A percentile compares a stretch with the other conserved stretches of the same genome.
These are phyloP conservation scores for Hymenoscyphus fraxineus DNA, from an alignment of 2,329 filamentous ascomycete species.

Conservation along the genomic window DNA sequence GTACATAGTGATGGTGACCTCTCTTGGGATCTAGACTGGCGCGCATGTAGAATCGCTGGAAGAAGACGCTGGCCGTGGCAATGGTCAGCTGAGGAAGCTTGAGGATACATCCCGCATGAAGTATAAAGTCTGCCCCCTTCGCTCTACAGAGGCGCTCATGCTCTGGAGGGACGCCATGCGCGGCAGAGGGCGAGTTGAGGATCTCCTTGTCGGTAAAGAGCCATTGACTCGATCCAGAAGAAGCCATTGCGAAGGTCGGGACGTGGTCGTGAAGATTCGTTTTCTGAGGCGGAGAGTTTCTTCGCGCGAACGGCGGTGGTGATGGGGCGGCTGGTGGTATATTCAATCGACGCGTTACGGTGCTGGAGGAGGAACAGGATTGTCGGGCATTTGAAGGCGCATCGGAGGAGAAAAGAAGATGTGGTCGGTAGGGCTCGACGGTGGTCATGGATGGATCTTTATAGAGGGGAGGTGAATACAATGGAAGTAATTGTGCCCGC, in stretches of 20 bases:
- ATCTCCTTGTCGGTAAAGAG: slow-evolving; percentile 83
- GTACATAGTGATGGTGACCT: slow-evolving; percentile 86
- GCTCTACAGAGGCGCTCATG: slow-evolving; percentile 78
- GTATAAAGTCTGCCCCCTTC: slow-evolving; percentile 95
- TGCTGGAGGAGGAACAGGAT: slow-evolving; percentile 44
- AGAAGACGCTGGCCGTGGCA: slow-evolving; percentile 88
- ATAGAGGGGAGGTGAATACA: slow-evolving; percentile 7
- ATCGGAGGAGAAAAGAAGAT: slow-evolving; percentile 27
- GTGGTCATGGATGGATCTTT: slow-evolving; percentile 47
- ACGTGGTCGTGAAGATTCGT: slow-evolving; percentile 12
- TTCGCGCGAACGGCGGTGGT: slow-evolving; percentile 53
- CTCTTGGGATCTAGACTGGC: slow-evolving; percentile 72
- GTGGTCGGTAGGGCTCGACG: slow-evolving; percentile 52
- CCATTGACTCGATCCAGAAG: slow-evolving; percentile 65
- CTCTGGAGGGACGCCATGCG: slow-evolving; percentile 72
- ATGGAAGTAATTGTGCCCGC: background rate
- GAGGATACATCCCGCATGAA: slow-evolving; percentile 87
- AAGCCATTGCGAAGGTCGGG: slow-evolving; percentile 33
- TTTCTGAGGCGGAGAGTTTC: slow-evolving; percentile 45
- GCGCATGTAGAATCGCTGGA: slow-evolving; percentile 95
- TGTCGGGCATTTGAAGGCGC: slow-evolving; percentile 31
- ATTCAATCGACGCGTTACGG: slow-evolving; percentile 41
- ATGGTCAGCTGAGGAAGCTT: slow-evolving; percentile 90
- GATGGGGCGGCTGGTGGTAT: slow-evolving; percentile 60
- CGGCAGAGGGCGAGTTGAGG: slow-evolving; percentile 73